Percentiles rank a stretch among this genome's conserved stretches.
phyloP scores from a whole-genome alignment of 805 yeast genomes.

The Candida montana region DNA sequence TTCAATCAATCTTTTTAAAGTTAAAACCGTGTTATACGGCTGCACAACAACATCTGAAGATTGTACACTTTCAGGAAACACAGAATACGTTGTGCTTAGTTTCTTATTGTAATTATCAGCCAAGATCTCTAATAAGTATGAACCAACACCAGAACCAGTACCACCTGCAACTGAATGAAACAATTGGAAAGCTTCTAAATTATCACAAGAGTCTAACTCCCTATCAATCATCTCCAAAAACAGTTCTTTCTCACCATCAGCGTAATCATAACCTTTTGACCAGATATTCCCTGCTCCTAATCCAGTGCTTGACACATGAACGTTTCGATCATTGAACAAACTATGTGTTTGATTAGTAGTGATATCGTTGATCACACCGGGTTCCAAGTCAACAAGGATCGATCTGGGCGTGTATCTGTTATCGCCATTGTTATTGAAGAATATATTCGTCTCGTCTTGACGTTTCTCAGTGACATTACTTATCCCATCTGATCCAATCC shows the following conservation, averaged over 20 bases:
- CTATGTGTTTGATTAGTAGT: conserved; percentile 41
- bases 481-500: conserved; percentile 44
- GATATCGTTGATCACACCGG: conserved; percentile 73
- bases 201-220: conserved; percentile 87
- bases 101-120: conserved; percentile 82
- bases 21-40: conserved; percentile 85
- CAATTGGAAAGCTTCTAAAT: conserved; percentile 83
- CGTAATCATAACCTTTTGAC: conserved; percentile 85
- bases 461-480: conserved; percentile 25
- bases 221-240: conserved; percentile 79
- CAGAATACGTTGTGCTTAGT: conserved; percentile 75
- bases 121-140: conserved; percentile 68
- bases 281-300: conserved; percentile 96
- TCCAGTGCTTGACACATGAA: conserved; percentile 75
- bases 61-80: conserved; percentile 74
- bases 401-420: conserved; percentile 86
- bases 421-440: conserved; percentile 71
- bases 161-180: conserved; percentile 98
- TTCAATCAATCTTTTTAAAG: conserved; percentile 77
- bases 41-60: conserved; percentile 97
- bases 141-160: conserved; percentile 95
- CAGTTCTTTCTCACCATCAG: conserved; percentile 62
- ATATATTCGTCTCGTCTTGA: conserved; percentile 76
- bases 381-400: conserved; percentile 80
- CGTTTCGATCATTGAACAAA: conserved; percentile 78